These are phyloP conservation scores for Fallopia convolvulus DNA, from an alignment of 148 eudicot species.

Conservation along the genomic window DNA sequence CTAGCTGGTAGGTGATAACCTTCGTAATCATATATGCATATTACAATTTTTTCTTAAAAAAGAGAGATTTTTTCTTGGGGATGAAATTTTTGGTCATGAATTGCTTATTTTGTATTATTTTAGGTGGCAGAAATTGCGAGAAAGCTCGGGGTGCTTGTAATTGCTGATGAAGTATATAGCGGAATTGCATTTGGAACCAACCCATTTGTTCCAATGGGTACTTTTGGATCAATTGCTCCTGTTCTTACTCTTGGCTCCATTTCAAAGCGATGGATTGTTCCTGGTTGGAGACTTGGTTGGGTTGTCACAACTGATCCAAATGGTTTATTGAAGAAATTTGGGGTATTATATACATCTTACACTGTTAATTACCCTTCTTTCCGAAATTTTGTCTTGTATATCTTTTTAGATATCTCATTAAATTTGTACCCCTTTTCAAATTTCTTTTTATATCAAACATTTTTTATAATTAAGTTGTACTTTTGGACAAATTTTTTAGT, in stretches of 20 bases:
- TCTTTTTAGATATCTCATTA: no score
- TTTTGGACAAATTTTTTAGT: no score
- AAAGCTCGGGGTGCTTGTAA: constrained; percentile 62
- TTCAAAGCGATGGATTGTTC: constrained; percentile 83
- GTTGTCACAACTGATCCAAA: constrained; percentile 48
- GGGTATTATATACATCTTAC: constrained; percentile 28
- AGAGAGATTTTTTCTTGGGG: no score
- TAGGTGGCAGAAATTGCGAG: constrained; percentile 72
- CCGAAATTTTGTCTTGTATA: no score
- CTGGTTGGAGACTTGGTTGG: constrained; percentile 93
- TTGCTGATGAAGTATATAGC: constrained; percentile 71
- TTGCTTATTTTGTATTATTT: neutral
- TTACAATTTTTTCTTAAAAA: no score
- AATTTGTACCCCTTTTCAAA: no score
- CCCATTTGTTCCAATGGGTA: constrained; percentile 71
- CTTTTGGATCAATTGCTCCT: constrained; percentile 49
- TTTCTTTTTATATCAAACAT: no score
- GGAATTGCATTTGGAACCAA: constrained; percentile 51
- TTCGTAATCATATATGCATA: no score
- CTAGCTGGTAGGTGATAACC: no score
- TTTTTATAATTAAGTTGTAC: no score
- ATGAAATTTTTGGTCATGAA: neutral
- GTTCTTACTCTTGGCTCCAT: constrained; percentile 65
- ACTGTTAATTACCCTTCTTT: neutral
- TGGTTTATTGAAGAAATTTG: constrained; percentile 41